These are phyloP conservation scores for Fusarium armeniacum DNA, from an alignment of 2,329 filamentous ascomycete genomes.

Conservation along the genomic window DNA sequence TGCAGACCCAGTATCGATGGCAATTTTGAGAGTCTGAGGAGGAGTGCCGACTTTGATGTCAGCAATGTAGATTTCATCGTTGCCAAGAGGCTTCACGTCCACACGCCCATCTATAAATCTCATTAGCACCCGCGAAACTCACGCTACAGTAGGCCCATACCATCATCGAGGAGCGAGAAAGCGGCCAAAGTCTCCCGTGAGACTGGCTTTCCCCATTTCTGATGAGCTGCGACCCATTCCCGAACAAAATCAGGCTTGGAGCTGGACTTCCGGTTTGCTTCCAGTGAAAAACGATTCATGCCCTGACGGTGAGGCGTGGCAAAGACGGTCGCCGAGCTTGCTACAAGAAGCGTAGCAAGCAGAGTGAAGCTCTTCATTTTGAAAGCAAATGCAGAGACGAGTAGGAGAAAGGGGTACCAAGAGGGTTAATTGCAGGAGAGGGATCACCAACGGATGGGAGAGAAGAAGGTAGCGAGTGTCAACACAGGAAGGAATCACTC, in stretches of 20 bases:
- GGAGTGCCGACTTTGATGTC: constrained; percentile 64
- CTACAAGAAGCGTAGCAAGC: constrained; percentile 31
- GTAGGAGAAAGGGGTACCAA: background rate
- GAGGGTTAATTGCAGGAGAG: background rate
- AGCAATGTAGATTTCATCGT: constrained; percentile 61
- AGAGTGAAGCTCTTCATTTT: constrained; percentile 40
- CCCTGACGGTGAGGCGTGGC: constrained; percentile 21
- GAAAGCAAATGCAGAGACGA: background rate
- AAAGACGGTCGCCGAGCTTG: constrained; percentile 29
- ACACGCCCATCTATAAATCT: constrained; percentile 51
- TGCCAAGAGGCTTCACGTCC: constrained; percentile 56
- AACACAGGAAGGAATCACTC: background rate
- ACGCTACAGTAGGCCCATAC: constrained; percentile 32
- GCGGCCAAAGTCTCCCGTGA: constrained; percentile 37
- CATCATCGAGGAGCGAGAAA: constrained; percentile 51
- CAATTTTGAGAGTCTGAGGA: constrained; percentile 62
- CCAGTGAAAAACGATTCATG: constrained; percentile 50
- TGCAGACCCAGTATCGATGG: constrained; percentile 68
- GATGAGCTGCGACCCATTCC: constrained; percentile 53
- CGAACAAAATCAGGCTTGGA: constrained; percentile 52
- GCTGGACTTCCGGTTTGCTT: constrained; percentile 42
- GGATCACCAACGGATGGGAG: background rate
- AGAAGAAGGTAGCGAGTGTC: background rate
- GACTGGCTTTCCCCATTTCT: constrained; percentile 54
- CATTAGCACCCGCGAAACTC: constrained; percentile 24